These are phyloP conservation scores for Copromyces sp. DNA, from an alignment of 495 filamentous ascomycete genomes.

Conservation along the genomic window DNA sequence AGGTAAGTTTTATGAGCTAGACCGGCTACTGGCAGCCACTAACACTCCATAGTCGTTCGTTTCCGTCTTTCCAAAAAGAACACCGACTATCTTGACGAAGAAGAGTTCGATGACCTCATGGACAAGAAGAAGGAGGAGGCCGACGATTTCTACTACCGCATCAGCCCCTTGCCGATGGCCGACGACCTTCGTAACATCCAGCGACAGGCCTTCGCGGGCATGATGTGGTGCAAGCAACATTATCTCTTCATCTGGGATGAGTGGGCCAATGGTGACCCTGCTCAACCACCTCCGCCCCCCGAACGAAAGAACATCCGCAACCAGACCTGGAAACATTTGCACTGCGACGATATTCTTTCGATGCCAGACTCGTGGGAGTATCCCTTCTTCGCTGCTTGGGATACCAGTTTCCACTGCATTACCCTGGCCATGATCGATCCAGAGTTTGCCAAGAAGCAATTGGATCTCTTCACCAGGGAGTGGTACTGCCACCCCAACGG, in stretches of 20 bases:
- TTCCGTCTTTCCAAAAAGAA: conserved; percentile 72
- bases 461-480: conserved; percentile 88
- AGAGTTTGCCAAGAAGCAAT: conserved; percentile 94
- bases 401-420: conserved; percentile 93
- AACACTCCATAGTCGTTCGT: conserved; percentile 54
- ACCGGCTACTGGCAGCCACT: background rate
- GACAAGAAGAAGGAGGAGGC: conserved; percentile 78
- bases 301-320: conserved; percentile 76
- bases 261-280: conserved; percentile 76
- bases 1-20: conserved; percentile 19
- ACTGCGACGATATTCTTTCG: conserved; percentile 87
- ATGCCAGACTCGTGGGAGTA: conserved; percentile 99
- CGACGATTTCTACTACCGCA: conserved; percentile 89
- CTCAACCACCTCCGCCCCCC: conserved; percentile 69
- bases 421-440: conserved; percentile 94
- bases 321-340: conserved; percentile 81
- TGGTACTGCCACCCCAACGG: conserved; percentile 99
- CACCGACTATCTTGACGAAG: conserved; percentile 77
- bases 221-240: conserved; percentile 97
- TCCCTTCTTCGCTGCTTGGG: conserved; percentile 97
- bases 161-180: conserved; percentile 88
- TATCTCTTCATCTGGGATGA: conserved; percentile 97
- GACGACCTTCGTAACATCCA: conserved; percentile 94
- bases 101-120: conserved; percentile 82
- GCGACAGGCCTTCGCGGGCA: conserved; percentile 83